Evolutionary conservation across 2,329 filamentous ascomycete species (phyloP).

Genomic region (Stenocarpella maydis): DNA sequence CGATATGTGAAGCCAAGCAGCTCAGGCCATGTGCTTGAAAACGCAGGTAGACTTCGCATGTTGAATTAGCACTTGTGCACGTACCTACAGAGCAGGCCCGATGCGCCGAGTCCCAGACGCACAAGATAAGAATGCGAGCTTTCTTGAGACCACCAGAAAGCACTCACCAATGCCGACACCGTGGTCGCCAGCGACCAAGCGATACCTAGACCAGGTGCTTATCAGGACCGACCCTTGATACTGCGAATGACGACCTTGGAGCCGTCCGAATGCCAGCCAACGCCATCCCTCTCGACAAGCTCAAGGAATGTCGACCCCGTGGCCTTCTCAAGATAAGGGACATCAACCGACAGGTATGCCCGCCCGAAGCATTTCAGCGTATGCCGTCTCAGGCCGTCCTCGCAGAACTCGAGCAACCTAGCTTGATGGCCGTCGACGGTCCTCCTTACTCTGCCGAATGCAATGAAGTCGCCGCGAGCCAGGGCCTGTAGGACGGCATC

Average conservation of each 20-base stretch:
- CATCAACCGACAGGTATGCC: slow-evolving; percentile 79
- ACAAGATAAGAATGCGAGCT: neutral
- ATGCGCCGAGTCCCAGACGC: neutral
- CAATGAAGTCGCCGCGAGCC: slow-evolving; percentile 82
- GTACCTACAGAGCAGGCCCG: slow-evolving; percentile 16
- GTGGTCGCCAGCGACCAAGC: neutral
- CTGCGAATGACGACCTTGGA: slow-evolving; percentile 78
- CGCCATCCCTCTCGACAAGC: slow-evolving; percentile 71
- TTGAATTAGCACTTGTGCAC: slow-evolving; percentile 3
- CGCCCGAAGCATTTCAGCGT: slow-evolving; percentile 87
- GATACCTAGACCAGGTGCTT: neutral
- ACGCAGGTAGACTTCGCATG: neutral
- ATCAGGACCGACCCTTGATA: slow-evolving; percentile 51
- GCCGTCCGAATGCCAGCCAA: slow-evolving; percentile 85
- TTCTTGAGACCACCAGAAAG: neutral
- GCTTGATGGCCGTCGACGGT: slow-evolving; percentile 83
- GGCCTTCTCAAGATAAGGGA: slow-evolving; percentile 72
- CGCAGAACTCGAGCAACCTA: slow-evolving; percentile 82
- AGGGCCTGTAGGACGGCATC: slow-evolving; percentile 74
- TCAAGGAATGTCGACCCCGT: slow-evolving; percentile 76
- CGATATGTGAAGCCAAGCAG: slow-evolving; percentile 1
- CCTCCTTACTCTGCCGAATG: slow-evolving; percentile 76
- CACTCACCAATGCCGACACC: slow-evolving; percentile 12
- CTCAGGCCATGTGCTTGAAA: neutral
- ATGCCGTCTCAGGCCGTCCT: slow-evolving; percentile 75